These are phyloP conservation scores for Mycena galericulata DNA, from an alignment of 768 basidiomycete species.

Conservation along the genomic window DNA sequence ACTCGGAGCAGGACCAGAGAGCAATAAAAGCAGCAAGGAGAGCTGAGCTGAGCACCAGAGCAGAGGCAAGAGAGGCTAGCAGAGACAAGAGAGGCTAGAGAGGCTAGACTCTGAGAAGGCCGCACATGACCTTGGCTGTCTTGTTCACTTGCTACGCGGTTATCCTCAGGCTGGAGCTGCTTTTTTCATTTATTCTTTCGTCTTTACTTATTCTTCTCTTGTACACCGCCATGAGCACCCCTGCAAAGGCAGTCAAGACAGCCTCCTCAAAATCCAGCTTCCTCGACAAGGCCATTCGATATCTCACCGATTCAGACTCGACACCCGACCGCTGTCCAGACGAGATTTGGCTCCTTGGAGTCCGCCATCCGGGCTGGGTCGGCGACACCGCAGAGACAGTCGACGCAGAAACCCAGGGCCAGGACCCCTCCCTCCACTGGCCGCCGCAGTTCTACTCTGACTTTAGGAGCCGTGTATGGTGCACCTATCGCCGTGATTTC, in stretches of 20 bases:
- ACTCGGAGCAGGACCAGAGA: too few species aligned
- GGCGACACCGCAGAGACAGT: not conserved
- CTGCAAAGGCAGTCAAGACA: constrained; percentile 23
- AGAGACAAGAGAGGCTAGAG: too few species aligned
- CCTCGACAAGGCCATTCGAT: constrained; percentile 11
- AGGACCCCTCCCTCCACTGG: constrained; percentile 30
- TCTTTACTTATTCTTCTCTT: constrained; percentile 27
- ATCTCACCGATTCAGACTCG: constrained; percentile 27
- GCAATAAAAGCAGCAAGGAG: too few species aligned
- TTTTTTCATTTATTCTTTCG: constrained; percentile 23
- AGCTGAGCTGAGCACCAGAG: too few species aligned
- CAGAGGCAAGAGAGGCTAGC: too few species aligned
- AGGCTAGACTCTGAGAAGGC: not conserved
- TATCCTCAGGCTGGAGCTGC: constrained; percentile 10
- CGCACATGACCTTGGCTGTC: not conserved
- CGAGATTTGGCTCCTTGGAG: constrained; percentile 30
- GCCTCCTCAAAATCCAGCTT: constrained; percentile 29
- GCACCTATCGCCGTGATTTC: constrained; percentile 57
- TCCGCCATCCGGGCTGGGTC: constrained; percentile 26
- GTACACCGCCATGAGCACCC: constrained; percentile 25
- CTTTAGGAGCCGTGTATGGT: constrained; percentile 43
- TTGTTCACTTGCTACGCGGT: not conserved
- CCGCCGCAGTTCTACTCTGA: constrained; percentile 31
- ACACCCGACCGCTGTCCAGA: constrained; percentile 18
- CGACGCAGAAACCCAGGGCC: constrained; percentile 18